These are phyloP conservation scores for Blastobotrys elegans DNA, from an alignment of 1,139 yeast genomes.

Conservation along the genomic window DNA sequence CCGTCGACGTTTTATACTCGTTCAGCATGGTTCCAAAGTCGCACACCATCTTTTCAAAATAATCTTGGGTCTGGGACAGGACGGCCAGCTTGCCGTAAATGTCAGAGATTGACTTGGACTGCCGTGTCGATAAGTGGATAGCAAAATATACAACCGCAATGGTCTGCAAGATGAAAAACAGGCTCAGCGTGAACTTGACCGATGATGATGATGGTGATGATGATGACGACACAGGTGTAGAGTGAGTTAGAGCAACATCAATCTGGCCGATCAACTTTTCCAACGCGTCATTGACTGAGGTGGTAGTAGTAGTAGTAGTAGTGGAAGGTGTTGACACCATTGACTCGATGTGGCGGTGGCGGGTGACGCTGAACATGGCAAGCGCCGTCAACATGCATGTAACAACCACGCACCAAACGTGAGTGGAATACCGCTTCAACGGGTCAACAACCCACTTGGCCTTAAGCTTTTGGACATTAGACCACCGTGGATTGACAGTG, in stretches of 20 bases:
- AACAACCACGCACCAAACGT: neutral
- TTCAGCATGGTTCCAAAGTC: constrained; percentile 4
- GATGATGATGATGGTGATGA: neutral
- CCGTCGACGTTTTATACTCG: neutral
- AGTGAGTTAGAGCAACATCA: neutral
- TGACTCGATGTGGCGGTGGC: neutral
- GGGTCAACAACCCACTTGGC: neutral
- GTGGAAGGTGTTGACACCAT: neutral
- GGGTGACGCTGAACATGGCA: neutral
- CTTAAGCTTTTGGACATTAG: too few relatives aligned
- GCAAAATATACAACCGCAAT: constrained; percentile 7
- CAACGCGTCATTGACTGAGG: neutral
- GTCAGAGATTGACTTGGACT: neutral
- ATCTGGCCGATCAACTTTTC: neutral
- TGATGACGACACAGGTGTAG: neutral
- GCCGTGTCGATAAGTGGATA: constrained; percentile 1
- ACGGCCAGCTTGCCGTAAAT: constrained; percentile 6
- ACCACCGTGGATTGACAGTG: neutral
- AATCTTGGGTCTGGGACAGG: constrained; percentile 7
- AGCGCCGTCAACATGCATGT: constrained; percentile 1
- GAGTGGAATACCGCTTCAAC: neutral
- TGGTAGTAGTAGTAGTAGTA: neutral
- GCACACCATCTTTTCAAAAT: constrained; percentile 5
- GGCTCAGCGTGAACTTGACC: constrained; percentile 1
- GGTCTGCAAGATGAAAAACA: constrained; percentile 5